Evolutionary conservation across 495 filamentous ascomycete genomes (phyloP), one percentile per base, ranked within the genome.

Genomic region (Rostrohypoxylon terebratum): DNA sequence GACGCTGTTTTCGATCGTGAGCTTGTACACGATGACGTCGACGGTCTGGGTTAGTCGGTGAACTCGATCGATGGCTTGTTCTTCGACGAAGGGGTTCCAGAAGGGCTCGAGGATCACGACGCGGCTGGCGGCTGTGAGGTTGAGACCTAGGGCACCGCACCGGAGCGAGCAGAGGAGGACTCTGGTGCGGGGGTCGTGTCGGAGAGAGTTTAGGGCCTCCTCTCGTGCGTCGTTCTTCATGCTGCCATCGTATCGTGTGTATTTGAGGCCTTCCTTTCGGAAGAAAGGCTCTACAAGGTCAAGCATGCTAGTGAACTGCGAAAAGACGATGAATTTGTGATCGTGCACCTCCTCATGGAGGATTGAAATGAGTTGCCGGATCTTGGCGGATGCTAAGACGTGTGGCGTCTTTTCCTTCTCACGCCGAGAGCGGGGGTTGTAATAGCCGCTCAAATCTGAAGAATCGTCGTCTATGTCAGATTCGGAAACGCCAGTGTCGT

Each of bases 51-150:
- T 98, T 45, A 99, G 89, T 10, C 96, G 93, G 73, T 99, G 96
- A 50, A 99, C 96, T 47, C 96, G 94, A 78, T 99, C 96, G 73
- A 99, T 99, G 9, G 96, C 96, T 85, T 98, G 96, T 79, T 98
- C 96, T 86, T 99, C 96, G 25, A 98, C 92, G 72, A 99, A 99
- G 83, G 51, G 96, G 81, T 99, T 99, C 96, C 96, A 99, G 80
- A 98, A 99, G 0, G 96, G 96, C 77, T 99, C 96, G 33, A 99
- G 82, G 76, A 99, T 98, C 42, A 99, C 88, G 8, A 99, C 96
- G 38, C 96, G 87, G 68, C 91, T 94, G 14, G 96, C 96, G 0
- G 95, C 96, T 4, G 96, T 98, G 31, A 99, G 85, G 79, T 99
- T 99, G 14, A 99, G 87, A 2, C 96, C 96, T 44, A 99, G 79